Evolutionary conservation across 805 yeast species (phyloP).

Genomic region (Suhomyces pyralidae): DNA sequence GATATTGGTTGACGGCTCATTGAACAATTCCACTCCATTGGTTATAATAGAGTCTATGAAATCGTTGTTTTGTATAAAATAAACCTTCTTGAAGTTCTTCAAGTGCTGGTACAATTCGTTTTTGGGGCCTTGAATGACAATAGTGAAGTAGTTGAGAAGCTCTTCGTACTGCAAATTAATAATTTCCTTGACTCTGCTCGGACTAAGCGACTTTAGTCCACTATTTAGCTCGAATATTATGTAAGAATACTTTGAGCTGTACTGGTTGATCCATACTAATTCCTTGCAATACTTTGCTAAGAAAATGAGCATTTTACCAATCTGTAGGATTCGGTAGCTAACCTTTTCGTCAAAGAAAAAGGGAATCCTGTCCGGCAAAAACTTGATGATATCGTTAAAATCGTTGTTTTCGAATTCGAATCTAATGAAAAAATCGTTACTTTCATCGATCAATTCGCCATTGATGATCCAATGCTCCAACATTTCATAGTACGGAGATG

Average conservation of each 20-base stretch:
- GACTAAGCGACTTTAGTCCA: slow-evolving; percentile 32
- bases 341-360: slow-evolving; percentile 38
- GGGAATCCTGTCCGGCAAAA: slow-evolving; percentile 40
- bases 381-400: slow-evolving; percentile 34
- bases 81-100: slow-evolving; percentile 57
- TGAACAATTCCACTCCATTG: slow-evolving; percentile 52
- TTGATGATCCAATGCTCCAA: slow-evolving; percentile 63
- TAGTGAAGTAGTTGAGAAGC: slow-evolving; percentile 50
- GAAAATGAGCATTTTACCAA: slow-evolving; percentile 71
- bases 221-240: slow-evolving; percentile 27
- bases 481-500: slow-evolving; percentile 59
- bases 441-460: slow-evolving; percentile 58
- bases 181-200: slow-evolving; percentile 34
- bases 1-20: slow-evolving; percentile 59
- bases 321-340: slow-evolving; percentile 51
- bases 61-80: slow-evolving; percentile 77
- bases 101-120: slow-evolving; percentile 53
- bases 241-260: slow-evolving; percentile 32
- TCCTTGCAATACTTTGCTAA: slow-evolving; percentile 66
- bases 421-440: slow-evolving; percentile 61
- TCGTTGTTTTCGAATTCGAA: slow-evolving; percentile 28
- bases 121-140: slow-evolving; percentile 44
- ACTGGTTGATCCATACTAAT: slow-evolving; percentile 56
- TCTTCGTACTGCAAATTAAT: slow-evolving; percentile 47
- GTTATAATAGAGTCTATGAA: slow-evolving; percentile 64